A percentile compares a stretch with the other conserved stretches of the same genome.
Conservation (phyloP, 805 yeast species). For the Candida ponderosae region DNA sequence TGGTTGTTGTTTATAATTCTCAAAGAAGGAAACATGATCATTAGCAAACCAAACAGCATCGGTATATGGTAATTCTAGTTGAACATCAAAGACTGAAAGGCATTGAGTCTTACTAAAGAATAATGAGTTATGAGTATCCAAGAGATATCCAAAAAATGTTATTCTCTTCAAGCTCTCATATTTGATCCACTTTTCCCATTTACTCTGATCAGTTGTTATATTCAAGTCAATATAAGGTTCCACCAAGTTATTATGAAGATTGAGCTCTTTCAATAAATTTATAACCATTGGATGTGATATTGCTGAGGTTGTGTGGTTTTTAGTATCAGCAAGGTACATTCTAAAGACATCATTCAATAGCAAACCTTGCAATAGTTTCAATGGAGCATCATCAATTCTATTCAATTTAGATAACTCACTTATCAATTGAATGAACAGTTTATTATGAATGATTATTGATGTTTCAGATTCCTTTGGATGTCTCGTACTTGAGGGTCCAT, state of each 20-base stretch:
- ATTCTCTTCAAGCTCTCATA: constrained; percentile 37
- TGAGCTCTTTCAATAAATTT: constrained; percentile 13
- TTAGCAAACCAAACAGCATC: constrained; percentile 37
- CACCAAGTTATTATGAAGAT: constrained; percentile 5
- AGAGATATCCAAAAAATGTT: constrained; percentile 32
- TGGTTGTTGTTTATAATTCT: constrained; percentile 22
- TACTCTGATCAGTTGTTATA: constrained; percentile 2
- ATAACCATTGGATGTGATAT: constrained; percentile 18
- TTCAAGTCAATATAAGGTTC: constrained; percentile 7
- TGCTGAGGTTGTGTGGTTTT: constrained; percentile 10
- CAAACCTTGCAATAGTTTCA: constrained; percentile 18
- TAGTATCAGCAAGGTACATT: constrained; percentile 17
- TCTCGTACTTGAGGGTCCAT: constrained; percentile 1
- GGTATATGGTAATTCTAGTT: constrained; percentile 36
- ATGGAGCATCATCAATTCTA: constrained; percentile 8
- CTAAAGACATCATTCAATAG: constrained; percentile 18
- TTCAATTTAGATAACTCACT: constrained; percentile 7
- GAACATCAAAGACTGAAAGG: constrained; percentile 34
- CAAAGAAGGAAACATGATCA: constrained; percentile 14
- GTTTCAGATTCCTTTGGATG: constrained; percentile 3
- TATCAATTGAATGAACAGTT: constrained; percentile 8
- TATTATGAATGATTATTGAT: constrained; percentile 15
- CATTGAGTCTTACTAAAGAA: constrained; percentile 24
- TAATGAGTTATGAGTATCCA: constrained; percentile 33
- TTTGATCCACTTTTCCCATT: constrained; percentile 39